Base-by-base conservation (phyloP, 1,284 basidiomycete genomes). In the Caloboletus inedulis region DNA sequence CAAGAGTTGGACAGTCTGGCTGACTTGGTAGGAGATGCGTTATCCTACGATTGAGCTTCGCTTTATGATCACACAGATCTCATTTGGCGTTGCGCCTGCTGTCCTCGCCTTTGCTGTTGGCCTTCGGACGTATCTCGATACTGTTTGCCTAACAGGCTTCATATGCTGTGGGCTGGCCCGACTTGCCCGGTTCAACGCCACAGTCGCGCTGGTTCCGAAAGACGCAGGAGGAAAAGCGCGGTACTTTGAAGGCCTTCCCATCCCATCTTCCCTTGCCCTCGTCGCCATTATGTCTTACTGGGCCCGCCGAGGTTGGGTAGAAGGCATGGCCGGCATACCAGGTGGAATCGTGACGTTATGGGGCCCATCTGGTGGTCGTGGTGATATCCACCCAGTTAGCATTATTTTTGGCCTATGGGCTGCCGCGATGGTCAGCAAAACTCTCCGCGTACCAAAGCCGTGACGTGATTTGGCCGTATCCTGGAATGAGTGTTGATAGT, bases 1-100 rank as follows among this genome's bases (percentile, higher is more conserved):
- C 97, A 99, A 73, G 97, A 99, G 71, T 79, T 99, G 51, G 97
- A 99, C 75, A 93, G 89, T 69, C 77, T 99, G 51, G 97, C 97
- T 25, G 97, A 99, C 74, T 78, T 98, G 70, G 91, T 94, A 63
- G 51, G 88, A 52, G 33, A 54, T 21, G 45, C 42, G 45, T 33
- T 50, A 36, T 47, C 59, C 19, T 27, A 13, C 18, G 30, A 37
- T 37, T 7, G 18, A 7, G 10, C 39, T n/a, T 19, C 30, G 51
- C 31, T 52, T 61, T 46, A 54, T 52, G 34, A 55, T 21, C 39
- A 25, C n/a, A 14, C 29, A 94, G 91, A 89, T 99, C 55, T 97
- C 94, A 3, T 99, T 99, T 66, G 97, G 97, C 51, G 94, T 98
- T 40, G 95, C 97, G 0, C 97, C 97, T 2, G 88, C 94, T 14